Conservation (phyloP, 202 grass and related monocot species). For the Panicum hallii region DNA sequence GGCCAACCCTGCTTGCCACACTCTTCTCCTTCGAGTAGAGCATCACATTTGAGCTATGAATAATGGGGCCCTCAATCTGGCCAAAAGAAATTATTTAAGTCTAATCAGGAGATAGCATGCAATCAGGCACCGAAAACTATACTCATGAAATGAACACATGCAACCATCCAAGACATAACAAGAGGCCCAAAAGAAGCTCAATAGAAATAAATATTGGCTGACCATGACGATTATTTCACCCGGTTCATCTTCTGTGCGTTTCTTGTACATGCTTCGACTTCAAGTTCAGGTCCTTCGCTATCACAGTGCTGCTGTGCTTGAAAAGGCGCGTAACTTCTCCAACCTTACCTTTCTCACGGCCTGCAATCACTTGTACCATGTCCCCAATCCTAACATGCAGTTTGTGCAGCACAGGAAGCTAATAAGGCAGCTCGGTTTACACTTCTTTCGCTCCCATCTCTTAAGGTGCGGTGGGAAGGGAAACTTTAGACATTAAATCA, state of each 20-base stretch:
- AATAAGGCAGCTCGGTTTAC: constrained; percentile 81
- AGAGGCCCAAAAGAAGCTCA: background rate
- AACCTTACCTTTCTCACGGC: constrained; percentile 93
- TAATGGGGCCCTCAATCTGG: constrained; percentile 87
- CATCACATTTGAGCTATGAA: constrained; percentile 96
- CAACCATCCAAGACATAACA: background rate
- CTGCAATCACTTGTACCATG: constrained; percentile 82
- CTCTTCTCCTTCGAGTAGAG: constrained; percentile 90
- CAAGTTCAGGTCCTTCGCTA: constrained; percentile 89
- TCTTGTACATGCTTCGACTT: constrained; percentile 91
- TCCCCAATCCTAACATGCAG: constrained; percentile 95
- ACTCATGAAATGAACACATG: background rate
- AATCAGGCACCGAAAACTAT: background rate
- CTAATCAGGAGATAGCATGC: background rate
- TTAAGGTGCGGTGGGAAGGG: constrained; percentile 66
- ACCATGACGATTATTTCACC: constrained; percentile 88
- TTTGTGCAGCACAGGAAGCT: constrained; percentile 72
- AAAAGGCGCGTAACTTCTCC: constrained; percentile 74
- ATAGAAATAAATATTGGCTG: constrained; percentile 11
- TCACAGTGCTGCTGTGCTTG: constrained; percentile 94
- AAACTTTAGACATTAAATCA: background rate
- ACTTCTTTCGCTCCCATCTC: constrained; percentile 92
- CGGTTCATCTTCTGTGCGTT: constrained; percentile 78
- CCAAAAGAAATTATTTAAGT: constrained; percentile 12
- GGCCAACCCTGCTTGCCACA: constrained; percentile 81